These are phyloP conservation scores for Penicillium sclerotigenum DNA, from an alignment of 2,329 filamentous ascomycete genomes.

Conservation along the genomic window DNA sequence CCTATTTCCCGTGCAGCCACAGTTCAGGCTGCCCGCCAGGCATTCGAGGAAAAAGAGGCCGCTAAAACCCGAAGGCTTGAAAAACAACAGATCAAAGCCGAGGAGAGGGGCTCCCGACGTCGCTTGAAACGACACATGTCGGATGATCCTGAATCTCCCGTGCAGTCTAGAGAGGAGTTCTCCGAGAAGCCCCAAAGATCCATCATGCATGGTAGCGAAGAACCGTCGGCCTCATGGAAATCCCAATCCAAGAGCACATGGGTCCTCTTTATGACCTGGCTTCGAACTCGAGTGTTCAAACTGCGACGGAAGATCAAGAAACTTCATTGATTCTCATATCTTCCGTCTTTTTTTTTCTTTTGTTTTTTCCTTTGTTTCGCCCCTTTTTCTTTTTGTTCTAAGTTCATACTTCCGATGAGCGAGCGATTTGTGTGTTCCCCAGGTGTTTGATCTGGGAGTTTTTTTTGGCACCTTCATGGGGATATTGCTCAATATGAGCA, in stretches of 20 bases:
- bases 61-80: conserved; percentile 55
- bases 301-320: conserved; percentile 41
- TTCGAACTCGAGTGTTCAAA: conserved; percentile 54
- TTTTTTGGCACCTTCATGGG: conserved; percentile 3
- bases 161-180: conserved; percentile 16
- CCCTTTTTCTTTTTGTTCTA: neutral
- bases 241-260: conserved; percentile 43
- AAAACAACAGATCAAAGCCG: conserved; percentile 51
- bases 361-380: neutral
- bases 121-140: conserved; percentile 38
- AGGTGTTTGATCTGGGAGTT: conserved; percentile 6
- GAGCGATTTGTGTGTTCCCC: conserved; percentile 10
- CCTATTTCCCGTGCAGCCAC: conserved; percentile 54
- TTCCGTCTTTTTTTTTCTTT: conserved; percentile 28
- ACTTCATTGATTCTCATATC: conserved; percentile 16
- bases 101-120: conserved; percentile 44
- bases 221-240: conserved; percentile 28
- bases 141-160: conserved; percentile 10
- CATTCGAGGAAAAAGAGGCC: conserved; percentile 59
- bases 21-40: conserved; percentile 55
- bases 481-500: conserved; percentile 3
- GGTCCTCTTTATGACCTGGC: conserved; percentile 57
- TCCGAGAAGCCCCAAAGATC: conserved; percentile 20
- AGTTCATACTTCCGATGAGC: conserved; percentile 8
- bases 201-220: neutral